Evolutionary conservation across 2,329 filamentous ascomycete genomes (phyloP).

Genomic region (Ophiostoma australiae): DNA sequence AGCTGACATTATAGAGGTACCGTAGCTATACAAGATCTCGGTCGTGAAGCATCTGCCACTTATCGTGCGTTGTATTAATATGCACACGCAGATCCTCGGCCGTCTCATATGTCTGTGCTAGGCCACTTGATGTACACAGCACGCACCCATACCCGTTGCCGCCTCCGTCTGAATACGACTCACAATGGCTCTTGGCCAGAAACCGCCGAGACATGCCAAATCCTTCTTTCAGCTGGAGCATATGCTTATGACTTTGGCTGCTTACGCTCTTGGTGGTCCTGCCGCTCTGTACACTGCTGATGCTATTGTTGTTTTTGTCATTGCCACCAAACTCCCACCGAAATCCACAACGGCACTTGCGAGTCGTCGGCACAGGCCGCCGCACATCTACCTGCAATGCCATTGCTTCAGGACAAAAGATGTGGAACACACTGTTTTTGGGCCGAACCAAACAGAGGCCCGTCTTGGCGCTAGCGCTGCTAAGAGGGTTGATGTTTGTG

Average conservation of each 20-base stretch:
- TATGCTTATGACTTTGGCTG: not conserved
- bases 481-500: not conserved
- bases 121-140: conserved; percentile 38
- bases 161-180: conserved; percentile 26
- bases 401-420: conserved; percentile 40
- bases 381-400: conserved; percentile 37
- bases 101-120: conserved; percentile 34
- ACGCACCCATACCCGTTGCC: conserved; percentile 37
- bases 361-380: conserved; percentile 30
- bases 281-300: conserved; percentile 1
- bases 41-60: conserved; percentile 43
- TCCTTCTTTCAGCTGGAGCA: conserved; percentile 36
- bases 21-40: conserved; percentile 32
- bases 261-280: not conserved
- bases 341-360: conserved; percentile 37
- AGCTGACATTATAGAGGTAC: not conserved
- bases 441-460: not conserved
- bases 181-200: conserved; percentile 40
- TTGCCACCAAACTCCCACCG: conserved; percentile 30
- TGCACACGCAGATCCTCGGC: conserved; percentile 35
- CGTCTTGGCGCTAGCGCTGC: not conserved
- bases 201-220: conserved; percentile 39
- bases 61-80: conserved; percentile 38
- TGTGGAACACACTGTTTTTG: conserved; percentile 33
- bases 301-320: not conserved